Conservation (phyloP, 2,329 filamentous ascomycete species). For the Epichloe typhina region DNA sequence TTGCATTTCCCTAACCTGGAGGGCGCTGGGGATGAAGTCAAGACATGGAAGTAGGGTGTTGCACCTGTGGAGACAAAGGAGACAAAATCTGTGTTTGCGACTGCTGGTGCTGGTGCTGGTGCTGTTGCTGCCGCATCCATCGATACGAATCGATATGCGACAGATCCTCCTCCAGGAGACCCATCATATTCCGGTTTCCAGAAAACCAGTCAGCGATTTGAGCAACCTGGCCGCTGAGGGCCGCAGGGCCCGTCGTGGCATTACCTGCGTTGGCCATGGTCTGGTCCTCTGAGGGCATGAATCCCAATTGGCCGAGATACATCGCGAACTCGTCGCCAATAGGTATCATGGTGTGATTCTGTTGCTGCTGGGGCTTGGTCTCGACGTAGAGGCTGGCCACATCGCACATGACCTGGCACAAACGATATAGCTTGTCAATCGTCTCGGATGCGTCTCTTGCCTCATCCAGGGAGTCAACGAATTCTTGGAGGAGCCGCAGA, state of each 20-base stretch:
- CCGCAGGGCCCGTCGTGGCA: slow-evolving; percentile 6
- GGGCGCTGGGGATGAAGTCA: background rate
- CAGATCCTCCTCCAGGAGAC: slow-evolving; percentile 48
- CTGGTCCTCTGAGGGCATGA: slow-evolving; percentile 34
- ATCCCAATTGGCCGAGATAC: slow-evolving; percentile 50
- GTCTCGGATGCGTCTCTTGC: slow-evolving; percentile 41
- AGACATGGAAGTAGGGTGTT: background rate
- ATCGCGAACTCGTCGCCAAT: slow-evolving; percentile 50
- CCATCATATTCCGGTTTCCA: slow-evolving; percentile 51
- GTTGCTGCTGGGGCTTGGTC: slow-evolving; percentile 37
- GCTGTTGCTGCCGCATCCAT: slow-evolving; percentile 17
- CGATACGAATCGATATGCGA: slow-evolving; percentile 28
- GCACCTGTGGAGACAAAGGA: background rate
- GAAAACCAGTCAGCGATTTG: slow-evolving; percentile 54
- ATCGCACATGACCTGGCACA: slow-evolving; percentile 48
- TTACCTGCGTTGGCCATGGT: slow-evolving; percentile 13
- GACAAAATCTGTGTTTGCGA: background rate
- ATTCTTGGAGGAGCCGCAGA: slow-evolving; percentile 39
- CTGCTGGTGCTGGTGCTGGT: slow-evolving; percentile 2
- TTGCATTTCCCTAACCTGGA: background rate
- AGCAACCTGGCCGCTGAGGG: slow-evolving; percentile 20
- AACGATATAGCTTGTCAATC: slow-evolving; percentile 45
- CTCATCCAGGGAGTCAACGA: slow-evolving; percentile 41
- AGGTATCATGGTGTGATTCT: slow-evolving; percentile 31
- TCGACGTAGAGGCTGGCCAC: slow-evolving; percentile 50